phyloP scores from a whole-genome alignment of 257 asterid genomes.

The Capsicum pubescens region DNA sequence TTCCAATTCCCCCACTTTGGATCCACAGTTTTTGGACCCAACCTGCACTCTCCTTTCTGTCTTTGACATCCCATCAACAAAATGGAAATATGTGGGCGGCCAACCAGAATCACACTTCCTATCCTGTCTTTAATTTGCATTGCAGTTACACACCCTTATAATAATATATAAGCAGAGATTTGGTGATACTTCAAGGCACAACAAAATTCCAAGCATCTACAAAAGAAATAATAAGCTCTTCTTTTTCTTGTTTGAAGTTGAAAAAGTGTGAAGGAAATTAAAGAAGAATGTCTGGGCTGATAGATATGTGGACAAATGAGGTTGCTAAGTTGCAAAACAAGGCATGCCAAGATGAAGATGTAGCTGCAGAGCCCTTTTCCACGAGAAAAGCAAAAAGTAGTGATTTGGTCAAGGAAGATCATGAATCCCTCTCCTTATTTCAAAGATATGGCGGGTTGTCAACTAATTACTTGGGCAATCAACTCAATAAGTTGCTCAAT shows the following conservation, averaged over 20 bases:
- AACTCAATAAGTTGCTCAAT: background rate
- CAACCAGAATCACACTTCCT: background rate
- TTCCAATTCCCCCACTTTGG: background rate
- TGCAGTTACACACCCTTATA: background rate
- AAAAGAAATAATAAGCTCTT: background rate
- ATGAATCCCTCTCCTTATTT: background rate
- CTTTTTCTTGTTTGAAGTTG: background rate
- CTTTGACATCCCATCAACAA: background rate
- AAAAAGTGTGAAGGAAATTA: too few relatives aligned
- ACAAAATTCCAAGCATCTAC: background rate
- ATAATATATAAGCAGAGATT: background rate
- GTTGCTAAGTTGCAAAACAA: slow-evolving; percentile 7
- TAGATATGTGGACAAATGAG: slow-evolving; percentile 18
- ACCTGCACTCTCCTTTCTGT: background rate
- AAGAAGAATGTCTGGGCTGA: background rate
- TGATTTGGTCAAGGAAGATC: background rate
- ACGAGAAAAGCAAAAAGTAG: background rate
- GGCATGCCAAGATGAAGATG: background rate
- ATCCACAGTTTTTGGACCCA: background rate
- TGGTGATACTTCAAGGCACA: background rate
- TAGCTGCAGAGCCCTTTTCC: background rate
- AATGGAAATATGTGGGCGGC: background rate
- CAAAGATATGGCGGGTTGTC: background rate
- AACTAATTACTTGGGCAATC: too few relatives aligned
- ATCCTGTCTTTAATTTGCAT: background rate